Evolutionary conservation across 306 rosid genomes (phyloP), one percentile per base, ranked within the genome.

Genomic region (Quercus agrifolia): DNA sequence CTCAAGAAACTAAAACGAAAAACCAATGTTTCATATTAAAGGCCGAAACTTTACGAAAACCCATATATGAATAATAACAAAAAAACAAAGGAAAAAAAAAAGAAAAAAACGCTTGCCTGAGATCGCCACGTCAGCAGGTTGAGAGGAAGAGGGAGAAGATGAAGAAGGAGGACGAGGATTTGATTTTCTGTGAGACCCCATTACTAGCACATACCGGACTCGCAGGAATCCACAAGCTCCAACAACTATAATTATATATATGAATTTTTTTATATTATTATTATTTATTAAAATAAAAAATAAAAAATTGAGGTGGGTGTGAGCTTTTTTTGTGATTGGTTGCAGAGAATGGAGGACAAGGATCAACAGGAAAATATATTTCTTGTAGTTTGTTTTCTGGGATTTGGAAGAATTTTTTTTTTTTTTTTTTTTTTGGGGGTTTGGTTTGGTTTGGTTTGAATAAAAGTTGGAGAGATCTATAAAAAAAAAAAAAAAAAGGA

Each of bases 81-180:
- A 5, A 23, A 6, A 17, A n/a, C 33, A 75, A 54, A 3, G n/a
- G 23, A 21, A 21, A 30, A 12, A 18, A 20, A 63, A 63, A 28
- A 81, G 27, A 19, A 15, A 5, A 38, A 73, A 80, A 15, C 14
- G 62, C 86, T 79, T 80, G 70, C 92, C 90, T 51, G 90, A 78
- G 67, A 83, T 70, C 28, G 85, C 68, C 71, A 78, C 56, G 70
- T 73, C 82, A 25, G 74, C 59, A 68, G 17, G 69, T 15, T 25
- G 87, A 11, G 86, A 75, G 31, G 75, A 49, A 10, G 54, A 55
- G 2, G 77, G 87, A 14, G 86, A 75, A 31, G 75, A 49, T 49
- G 54, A 55, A 5, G 76, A 10, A 18, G 31, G 54, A 25, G 82
- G 54, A 51, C 62, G 28, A 58, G 74, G 77, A 55, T 30, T 21